phyloP scores from a whole-genome alignment of 257 asterid species.

The Paraleonurus japonicus region DNA sequence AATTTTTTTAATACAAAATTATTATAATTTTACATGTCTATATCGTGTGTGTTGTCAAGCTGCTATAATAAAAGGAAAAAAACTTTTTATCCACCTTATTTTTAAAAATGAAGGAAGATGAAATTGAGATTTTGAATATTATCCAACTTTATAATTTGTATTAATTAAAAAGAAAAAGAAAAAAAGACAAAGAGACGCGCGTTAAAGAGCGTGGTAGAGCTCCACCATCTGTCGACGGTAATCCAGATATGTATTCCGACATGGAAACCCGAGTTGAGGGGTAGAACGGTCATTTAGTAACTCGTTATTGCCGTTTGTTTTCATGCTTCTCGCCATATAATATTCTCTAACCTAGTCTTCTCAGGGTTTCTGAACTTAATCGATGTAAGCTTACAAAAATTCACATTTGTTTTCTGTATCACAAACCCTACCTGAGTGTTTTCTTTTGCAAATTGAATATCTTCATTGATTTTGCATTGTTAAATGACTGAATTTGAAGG shows the following conservation, averaged over 20 bases:
- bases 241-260: conserved; percentile 23
- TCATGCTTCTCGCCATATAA: neutral
- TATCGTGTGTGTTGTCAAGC: too few species aligned
- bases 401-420: neutral
- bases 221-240: conserved; percentile 24
- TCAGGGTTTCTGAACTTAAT: conserved; percentile 28
- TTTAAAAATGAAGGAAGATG: neutral
- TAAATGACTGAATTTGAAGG: conserved; percentile 16
- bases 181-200: neutral
- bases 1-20: too few species aligned
- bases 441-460: neutral
- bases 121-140: neutral
- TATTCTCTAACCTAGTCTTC: neutral
- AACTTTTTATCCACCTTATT: neutral
- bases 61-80: too few species aligned
- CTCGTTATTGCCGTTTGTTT: conserved; percentile 1
- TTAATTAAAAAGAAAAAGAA: neutral
- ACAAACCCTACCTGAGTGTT: neutral
- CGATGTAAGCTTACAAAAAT: conserved; percentile 13
- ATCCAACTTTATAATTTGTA: neutral
- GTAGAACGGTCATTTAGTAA: conserved; percentile 23
- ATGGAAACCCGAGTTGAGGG: conserved; percentile 15
- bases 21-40: too few species aligned
- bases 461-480: conserved; percentile 7
- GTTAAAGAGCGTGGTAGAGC: conserved; percentile 12